Base-by-base conservation (phyloP, 2,329 filamentous ascomycete species). In the Colletotrichum musae region DNA sequence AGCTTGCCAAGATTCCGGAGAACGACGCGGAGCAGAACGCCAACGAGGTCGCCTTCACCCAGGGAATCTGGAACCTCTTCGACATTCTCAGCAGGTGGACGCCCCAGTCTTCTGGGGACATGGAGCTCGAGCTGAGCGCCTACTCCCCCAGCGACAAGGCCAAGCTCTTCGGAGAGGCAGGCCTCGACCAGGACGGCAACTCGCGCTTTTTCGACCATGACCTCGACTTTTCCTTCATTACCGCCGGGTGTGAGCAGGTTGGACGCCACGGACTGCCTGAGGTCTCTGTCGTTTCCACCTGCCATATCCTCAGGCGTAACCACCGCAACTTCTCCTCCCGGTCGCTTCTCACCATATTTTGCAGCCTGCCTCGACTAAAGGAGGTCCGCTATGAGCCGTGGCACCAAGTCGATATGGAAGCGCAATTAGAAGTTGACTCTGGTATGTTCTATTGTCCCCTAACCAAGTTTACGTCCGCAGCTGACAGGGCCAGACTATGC, bases 11-110 rank as follows among this genome's bases (percentile, higher is more conserved):
- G 28, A 53, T 71, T n/a, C 71, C 70, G 9, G 75, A 77, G 56
- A 71, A 65, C 2, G 71, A 74, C 24, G 64, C 72, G 18, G 75
- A 77, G 39, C 74, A 75, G 59, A 72, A 75, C 48, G 65, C 68
- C 54, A 76, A 77, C 57, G 74, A 76, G 26, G 39, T 70, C 18
- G 68, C 64, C 54, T 77, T 77, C 58, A 74, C 75, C 9, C 71
- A 61, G 50, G 64, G 65, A 13, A 66, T 77, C 47, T 74, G 71
- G 69, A 72, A 71, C 53, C 58, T 76, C 13, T 76, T 77, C 50
- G 58, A 72, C n/a, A 67, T 73, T 12, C 70, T 77, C 24, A 66
- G 64, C 52, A 58, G 57, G 21, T 77, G 76, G 76, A 24, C 51
- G 10, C 41, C 45, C 10, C 48, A 53, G 16, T 69, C 72, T 6